These are phyloP conservation scores for Clonostachys rosea DNA, from an alignment of 2,329 filamentous ascomycete species.

Conservation along the genomic window DNA sequence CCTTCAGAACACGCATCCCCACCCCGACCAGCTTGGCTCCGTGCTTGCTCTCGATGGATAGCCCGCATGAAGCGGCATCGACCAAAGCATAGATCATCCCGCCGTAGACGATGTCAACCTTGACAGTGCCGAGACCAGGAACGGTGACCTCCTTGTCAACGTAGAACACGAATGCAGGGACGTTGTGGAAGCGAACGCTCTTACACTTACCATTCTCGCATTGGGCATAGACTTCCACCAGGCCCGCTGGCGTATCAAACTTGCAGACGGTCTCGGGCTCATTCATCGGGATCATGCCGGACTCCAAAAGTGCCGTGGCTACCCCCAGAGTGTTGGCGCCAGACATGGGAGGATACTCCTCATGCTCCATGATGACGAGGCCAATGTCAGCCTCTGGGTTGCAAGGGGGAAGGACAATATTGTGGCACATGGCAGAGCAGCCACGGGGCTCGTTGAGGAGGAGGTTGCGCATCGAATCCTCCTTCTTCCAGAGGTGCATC, in stretches of 20 bases:
- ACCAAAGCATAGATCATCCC: conserved; percentile 39
- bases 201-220: conserved; percentile 36
- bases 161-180: conserved; percentile 32
- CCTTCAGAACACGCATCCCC: conserved; percentile 34
- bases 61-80: conserved; percentile 26
- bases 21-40: conserved; percentile 29
- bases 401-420: conserved; percentile 34
- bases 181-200: conserved; percentile 36
- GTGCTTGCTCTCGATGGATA: conserved; percentile 22
- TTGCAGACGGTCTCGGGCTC: conserved; percentile 32
- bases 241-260: conserved; percentile 37
- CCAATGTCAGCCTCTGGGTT: conserved; percentile 36
- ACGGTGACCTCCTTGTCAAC: conserved; percentile 32
- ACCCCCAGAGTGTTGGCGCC: conserved; percentile 38
- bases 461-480: conserved; percentile 32
- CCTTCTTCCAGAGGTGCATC: conserved; percentile 28
- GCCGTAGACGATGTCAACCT: conserved; percentile 38
- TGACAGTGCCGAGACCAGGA: conserved; percentile 28
- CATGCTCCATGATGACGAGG: conserved; percentile 40
- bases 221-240: conserved; percentile 31
- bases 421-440: conserved; percentile 29
- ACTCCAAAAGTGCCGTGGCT: conserved; percentile 38
- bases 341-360: conserved; percentile 32
- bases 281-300: conserved; percentile 37
- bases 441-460: conserved; percentile 41